Conservation (phyloP, 139 green algal species). For the Haematococcus sp. region DNA sequence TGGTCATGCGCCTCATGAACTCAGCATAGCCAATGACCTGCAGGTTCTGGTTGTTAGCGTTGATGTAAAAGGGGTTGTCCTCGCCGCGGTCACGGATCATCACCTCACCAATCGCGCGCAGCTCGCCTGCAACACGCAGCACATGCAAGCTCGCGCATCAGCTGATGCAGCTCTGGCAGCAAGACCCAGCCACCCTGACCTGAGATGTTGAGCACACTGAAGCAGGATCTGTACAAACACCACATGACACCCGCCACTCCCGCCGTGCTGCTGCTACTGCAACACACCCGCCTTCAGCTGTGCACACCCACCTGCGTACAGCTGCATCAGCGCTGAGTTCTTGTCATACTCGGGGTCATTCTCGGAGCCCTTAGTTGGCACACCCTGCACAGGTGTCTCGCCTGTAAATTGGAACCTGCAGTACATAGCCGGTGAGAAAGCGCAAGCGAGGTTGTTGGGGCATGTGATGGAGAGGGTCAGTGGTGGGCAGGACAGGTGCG, state of each 20-base stretch:
- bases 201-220: background rate
- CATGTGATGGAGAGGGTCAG: too few species aligned
- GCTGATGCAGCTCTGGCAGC: background rate
- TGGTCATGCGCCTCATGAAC: constrained; percentile 13
- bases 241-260: background rate
- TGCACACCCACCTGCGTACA: constrained; percentile 24
- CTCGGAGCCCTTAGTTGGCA: background rate
- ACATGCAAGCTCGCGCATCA: background rate
- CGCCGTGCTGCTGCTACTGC: too few species aligned
- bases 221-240: too few species aligned
- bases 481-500: too few species aligned
- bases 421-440: too few species aligned
- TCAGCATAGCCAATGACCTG: constrained; percentile 22
- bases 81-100: constrained; percentile 17
- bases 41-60: constrained; percentile 6
- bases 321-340: constrained; percentile 25
- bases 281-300: too few species aligned
- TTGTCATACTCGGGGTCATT: constrained; percentile 1
- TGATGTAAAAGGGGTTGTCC: background rate
- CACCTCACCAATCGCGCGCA: constrained; percentile 28
- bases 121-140: constrained; percentile 14
- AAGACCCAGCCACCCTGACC: background rate
- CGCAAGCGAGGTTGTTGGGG: too few species aligned
- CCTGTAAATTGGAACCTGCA: constrained; percentile 37
- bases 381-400: constrained; percentile 24